phyloP scores from a whole-genome alignment of 306 rosid species.

The Prunus davidiana region DNA sequence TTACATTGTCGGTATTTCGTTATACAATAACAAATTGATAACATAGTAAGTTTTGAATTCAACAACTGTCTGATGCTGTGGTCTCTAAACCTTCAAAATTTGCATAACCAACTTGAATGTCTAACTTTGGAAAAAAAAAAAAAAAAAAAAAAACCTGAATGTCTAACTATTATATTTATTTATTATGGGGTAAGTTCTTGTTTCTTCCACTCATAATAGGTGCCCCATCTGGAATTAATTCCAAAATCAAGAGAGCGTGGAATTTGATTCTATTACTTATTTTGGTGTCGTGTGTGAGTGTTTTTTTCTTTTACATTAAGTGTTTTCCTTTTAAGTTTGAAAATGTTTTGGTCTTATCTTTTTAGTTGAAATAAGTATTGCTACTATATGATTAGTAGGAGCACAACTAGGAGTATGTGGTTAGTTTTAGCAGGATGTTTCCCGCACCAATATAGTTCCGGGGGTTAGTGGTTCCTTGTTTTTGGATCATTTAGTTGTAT shows the following conservation, averaged over 20 bases:
- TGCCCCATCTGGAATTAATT: neutral
- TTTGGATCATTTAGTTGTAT: too few species aligned
- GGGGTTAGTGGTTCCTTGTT: too few species aligned
- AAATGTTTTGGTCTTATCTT: too few species aligned
- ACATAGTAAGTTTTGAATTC: conserved; percentile 8
- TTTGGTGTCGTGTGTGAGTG: neutral
- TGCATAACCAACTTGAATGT: neutral
- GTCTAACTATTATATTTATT: neutral
- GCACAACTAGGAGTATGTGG: too few species aligned
- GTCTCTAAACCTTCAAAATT: conserved; percentile 4
- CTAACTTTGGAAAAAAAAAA: neutral
- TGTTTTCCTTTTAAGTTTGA: too few species aligned
- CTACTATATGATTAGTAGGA: too few species aligned
- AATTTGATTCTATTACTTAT: conserved; percentile 2
- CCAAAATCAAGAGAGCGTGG: neutral
- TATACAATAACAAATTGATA: conserved; percentile 4
- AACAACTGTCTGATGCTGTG: conserved; percentile 14
- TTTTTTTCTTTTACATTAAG: too few species aligned
- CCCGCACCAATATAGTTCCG: too few species aligned
- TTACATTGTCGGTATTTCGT: conserved; percentile 12
- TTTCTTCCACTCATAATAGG: neutral
- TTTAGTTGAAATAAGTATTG: too few species aligned
- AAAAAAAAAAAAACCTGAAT: too few species aligned
- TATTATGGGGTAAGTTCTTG: conserved; percentile 3
- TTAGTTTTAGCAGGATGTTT: too few species aligned